Evolutionary conservation across 345 rosid genomes (phyloP), one percentile per base, ranked within the genome.

Genomic region (Combretum micranthum): DNA sequence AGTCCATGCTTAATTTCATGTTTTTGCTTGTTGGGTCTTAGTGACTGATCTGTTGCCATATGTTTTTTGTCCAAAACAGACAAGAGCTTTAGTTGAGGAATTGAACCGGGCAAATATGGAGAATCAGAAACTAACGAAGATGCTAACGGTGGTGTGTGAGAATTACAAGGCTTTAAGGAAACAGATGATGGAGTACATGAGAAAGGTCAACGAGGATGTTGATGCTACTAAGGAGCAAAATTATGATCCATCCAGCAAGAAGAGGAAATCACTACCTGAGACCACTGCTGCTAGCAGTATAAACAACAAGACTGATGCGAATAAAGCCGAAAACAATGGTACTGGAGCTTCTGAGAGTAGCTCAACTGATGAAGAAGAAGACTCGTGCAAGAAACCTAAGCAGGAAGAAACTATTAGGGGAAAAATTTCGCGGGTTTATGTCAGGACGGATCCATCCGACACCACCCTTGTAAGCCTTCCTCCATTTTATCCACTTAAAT

Each of bases 111-210:
- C 82, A 45, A 77, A 73, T 43, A 83, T 74, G 20, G 99, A 93
- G 62, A 93, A 93, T 78, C 86, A 78, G 94, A 89, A 77, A 71
- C 79, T 93, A 2, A 72, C 86, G 2, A 86, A 86, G 59, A 92
- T 75, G 94, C 44, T 93, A 64, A 77, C 78, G 17, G 59, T 65
- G 58, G 82, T 85, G 81, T 82, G 83, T 50, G 91, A 93, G 59
- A 89, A 72, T 22, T 93, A 89, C 81, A 81, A 68, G 57, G 77
- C 83, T 49, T 70, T 93, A 64, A 74, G 64, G 66, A 77, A 49
- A 26, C 89, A 84, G 47, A 57, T 86, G 56, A 59, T 63, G 70
- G 87, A 82, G 58, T 75, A 72, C 44, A 61, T 74, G 72, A 70
- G 64, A 77, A 83, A 79, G 69, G 39, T 32, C 39, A 32, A 32